A percentile compares a stretch with the other conserved stretches of the same genome.
Evolutionary conservation across 495 filamentous ascomycete genomes (phyloP).

Genomic region (Cercophora scortea): DNA sequence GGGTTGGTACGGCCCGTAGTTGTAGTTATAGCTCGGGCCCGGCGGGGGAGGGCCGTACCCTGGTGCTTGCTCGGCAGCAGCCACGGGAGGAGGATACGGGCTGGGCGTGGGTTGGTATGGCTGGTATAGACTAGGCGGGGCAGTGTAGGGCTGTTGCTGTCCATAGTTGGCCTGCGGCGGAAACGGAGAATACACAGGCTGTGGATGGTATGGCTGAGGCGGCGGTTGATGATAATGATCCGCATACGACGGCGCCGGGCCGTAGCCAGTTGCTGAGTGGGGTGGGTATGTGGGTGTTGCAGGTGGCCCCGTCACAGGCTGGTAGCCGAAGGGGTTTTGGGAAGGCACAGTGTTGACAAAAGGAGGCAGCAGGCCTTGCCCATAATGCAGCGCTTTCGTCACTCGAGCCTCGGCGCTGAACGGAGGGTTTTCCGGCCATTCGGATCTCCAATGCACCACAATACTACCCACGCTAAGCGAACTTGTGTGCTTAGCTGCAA

Average conservation of each 20-base stretch:
- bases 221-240: constrained; percentile 23
- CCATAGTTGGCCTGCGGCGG: constrained; percentile 23
- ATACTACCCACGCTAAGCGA: constrained; percentile 57
- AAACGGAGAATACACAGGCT: constrained; percentile 24
- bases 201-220: constrained; percentile 10
- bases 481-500: constrained; percentile 68
- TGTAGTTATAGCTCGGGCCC: constrained; percentile 16
- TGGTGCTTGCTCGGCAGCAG: constrained; percentile 11
- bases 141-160: constrained; percentile 17
- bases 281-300: constrained; percentile 24
- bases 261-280: constrained; percentile 31
- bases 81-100: constrained; percentile 12
- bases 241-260: constrained; percentile 22
- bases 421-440: constrained; percentile 69
- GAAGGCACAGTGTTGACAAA: constrained; percentile 1
- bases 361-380: constrained; percentile 1
- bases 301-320: constrained; percentile 11
- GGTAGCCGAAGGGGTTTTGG: constrained; percentile 28
- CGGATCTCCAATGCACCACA: constrained; percentile 67
- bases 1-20: constrained; percentile 16
- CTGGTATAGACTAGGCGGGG: constrained; percentile 16
- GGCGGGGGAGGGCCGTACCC: constrained; percentile 11
- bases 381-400: constrained; percentile 16
- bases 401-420: constrained; percentile 51
- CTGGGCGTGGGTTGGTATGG: constrained; percentile 12